Evolutionary conservation across 2,329 filamentous ascomycete genomes (phyloP).

Genomic region (Aspergillus pseudoglaucus): DNA sequence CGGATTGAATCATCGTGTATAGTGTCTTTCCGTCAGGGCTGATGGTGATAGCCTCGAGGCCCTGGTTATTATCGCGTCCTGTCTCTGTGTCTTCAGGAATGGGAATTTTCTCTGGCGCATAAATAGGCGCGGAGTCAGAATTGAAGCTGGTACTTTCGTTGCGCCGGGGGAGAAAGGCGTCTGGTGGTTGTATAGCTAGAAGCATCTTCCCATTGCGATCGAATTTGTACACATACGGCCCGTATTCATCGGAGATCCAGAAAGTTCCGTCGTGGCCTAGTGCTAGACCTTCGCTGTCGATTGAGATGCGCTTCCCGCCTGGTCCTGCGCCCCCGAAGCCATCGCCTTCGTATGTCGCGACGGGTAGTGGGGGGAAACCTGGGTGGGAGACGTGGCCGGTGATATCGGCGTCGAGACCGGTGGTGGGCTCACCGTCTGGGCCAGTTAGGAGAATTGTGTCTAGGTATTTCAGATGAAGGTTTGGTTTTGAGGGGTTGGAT

Average conservation of each 20-base stretch:
- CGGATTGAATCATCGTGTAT: constrained; percentile 61
- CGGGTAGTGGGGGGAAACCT: constrained; percentile 57
- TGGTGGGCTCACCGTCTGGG: constrained; percentile 55
- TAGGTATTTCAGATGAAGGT: constrained; percentile 56
- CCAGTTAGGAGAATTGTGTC: constrained; percentile 61
- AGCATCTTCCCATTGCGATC: constrained; percentile 52
- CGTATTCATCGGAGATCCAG: constrained; percentile 67
- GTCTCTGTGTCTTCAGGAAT: constrained; percentile 52
- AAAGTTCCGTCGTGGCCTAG: constrained; percentile 55
- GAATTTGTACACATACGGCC: constrained; percentile 65
- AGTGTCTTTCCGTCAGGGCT: constrained; percentile 57
- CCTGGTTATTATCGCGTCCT: constrained; percentile 66
- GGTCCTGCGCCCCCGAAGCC: constrained; percentile 58
- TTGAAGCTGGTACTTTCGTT: constrained; percentile 58
- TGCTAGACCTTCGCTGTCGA: constrained; percentile 63
- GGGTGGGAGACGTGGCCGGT: constrained; percentile 49
- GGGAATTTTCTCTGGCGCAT: constrained; percentile 45
- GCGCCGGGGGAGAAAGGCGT: constrained; percentile 58
- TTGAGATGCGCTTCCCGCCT: constrained; percentile 53
- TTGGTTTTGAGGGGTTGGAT: constrained; percentile 50
- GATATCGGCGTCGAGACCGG: constrained; percentile 57
- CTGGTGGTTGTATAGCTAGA: constrained; percentile 57
- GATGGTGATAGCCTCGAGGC: constrained; percentile 64
- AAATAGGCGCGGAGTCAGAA: constrained; percentile 57
- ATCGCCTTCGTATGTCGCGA: constrained; percentile 58